Conservation (phyloP, 148 eudicot species). For the Spergularia bocconei region DNA sequence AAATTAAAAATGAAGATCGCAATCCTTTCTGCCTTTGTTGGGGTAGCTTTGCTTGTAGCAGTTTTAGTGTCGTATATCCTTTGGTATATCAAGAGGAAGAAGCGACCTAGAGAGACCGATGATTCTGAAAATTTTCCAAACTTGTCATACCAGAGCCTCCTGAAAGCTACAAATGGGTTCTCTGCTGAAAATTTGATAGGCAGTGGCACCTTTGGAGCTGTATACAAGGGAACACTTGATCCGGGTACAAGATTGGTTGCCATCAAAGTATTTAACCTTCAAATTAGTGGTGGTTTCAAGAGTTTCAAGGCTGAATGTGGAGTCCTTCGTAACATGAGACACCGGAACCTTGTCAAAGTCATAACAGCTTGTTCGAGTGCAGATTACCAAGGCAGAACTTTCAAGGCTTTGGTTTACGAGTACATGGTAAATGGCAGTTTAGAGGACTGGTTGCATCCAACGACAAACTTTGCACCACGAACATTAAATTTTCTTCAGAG, state of each 20-base stretch:
- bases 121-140: constrained; percentile 5
- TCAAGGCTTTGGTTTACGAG: constrained; percentile 29
- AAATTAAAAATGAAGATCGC: neutral
- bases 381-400: constrained; percentile 23
- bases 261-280: constrained; percentile 18
- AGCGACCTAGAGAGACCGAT: neutral
- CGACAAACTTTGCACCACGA: no score
- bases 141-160: constrained; percentile 24
- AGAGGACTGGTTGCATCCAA: constrained; percentile 25
- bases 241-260: neutral
- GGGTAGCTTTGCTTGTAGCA: constrained; percentile 10
- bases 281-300: constrained; percentile 15
- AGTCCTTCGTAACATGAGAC: constrained; percentile 14
- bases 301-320: constrained; percentile 30
- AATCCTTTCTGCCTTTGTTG: constrained; percentile 5
- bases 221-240: constrained; percentile 27
- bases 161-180: constrained; percentile 31
- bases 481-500: constrained; percentile 6
- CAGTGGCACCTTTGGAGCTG: constrained; percentile 28
- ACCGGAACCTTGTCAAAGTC: constrained; percentile 26
- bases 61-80: neutral
- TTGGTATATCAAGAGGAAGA: neutral
- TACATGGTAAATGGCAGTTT: constrained; percentile 25
- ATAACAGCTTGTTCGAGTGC: constrained; percentile 18
- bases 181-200: constrained; percentile 26